Percentiles rank a stretch among this genome's conserved stretches.
phyloP scores from a whole-genome alignment of 495 filamentous ascomycete species.

The Hypoxylon rickii region DNA sequence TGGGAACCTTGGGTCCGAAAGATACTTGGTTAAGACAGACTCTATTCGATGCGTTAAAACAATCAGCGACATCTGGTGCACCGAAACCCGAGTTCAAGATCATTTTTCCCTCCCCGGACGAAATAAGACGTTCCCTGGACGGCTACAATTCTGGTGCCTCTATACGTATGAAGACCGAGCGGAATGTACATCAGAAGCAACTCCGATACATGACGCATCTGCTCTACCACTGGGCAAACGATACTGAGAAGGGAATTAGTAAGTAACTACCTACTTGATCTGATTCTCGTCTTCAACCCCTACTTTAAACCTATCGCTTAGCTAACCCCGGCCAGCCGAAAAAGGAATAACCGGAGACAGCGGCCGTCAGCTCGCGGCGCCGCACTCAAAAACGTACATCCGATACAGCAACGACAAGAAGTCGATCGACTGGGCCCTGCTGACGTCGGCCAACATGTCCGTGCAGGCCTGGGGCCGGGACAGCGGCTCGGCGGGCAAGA shows the following conservation, averaged over 20 bases:
- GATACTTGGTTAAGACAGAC: conserved; percentile 74
- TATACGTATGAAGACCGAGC: conserved; percentile 80
- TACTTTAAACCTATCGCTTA: background rate
- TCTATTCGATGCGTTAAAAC: conserved; percentile 56
- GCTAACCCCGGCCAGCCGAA: background rate
- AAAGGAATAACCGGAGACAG: conserved; percentile 37
- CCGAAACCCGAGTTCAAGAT: conserved; percentile 54
- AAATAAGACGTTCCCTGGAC: conserved; percentile 78
- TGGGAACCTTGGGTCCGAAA: conserved; percentile 75
- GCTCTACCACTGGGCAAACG: conserved; percentile 71
- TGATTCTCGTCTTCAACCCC: background rate
- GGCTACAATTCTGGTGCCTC: conserved; percentile 79
- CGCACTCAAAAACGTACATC: conserved; percentile 91
- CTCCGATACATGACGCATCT: conserved; percentile 72
- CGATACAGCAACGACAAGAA: conserved; percentile 58
- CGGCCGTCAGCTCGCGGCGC: conserved; percentile 77
- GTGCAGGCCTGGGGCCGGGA: conserved; percentile 88
- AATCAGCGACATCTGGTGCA: conserved; percentile 13
- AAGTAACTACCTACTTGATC: conserved; percentile 1
- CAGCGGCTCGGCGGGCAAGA: conserved; percentile 55
- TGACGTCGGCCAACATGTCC: conserved; percentile 85
- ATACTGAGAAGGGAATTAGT: conserved; percentile 46
- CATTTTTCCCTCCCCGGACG: conserved; percentile 78
- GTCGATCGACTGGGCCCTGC: conserved; percentile 82
- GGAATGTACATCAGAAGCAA: conserved; percentile 70